A percentile compares a stretch with the other conserved stretches of the same genome.
Evolutionary conservation across 108 stramenopile species (phyloP).

Genomic region (Nitzschia sp.): DNA sequence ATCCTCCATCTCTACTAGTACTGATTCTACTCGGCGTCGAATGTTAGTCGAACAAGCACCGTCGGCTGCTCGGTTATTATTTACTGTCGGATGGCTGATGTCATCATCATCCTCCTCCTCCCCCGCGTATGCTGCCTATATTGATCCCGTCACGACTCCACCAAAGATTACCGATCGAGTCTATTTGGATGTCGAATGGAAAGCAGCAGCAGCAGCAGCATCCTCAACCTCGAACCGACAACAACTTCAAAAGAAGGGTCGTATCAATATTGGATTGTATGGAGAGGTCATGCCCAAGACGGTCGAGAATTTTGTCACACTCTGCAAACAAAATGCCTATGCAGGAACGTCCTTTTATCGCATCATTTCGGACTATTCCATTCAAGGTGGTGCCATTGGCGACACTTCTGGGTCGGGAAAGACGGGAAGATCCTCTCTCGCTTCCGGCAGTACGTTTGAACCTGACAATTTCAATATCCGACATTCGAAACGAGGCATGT

Average conservation of each 20-base stretch:
- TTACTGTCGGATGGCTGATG: too few species aligned
- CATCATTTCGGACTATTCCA: constrained; percentile 55
- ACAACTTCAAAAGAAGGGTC: constrained; percentile 7
- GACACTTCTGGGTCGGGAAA: constrained; percentile 31
- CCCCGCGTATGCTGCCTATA: constrained; percentile 36
- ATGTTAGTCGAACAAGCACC: too few species aligned
- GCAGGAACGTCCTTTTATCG: constrained; percentile 65
- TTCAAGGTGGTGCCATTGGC: constrained; percentile 77
- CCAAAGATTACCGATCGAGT: constrained; percentile 60
- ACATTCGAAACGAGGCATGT: constrained; percentile 60
- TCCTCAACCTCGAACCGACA: too few species aligned
- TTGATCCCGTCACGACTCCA: constrained; percentile 51
- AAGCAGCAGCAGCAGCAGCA: constrained; percentile 14
- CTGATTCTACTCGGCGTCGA: too few species aligned
- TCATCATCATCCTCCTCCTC: not conserved
- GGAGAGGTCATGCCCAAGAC: constrained; percentile 66
- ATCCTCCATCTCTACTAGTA: too few species aligned
- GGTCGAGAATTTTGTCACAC: constrained; percentile 50
- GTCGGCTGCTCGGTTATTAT: too few species aligned
- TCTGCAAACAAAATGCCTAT: constrained; percentile 54
- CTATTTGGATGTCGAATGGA: constrained; percentile 57
- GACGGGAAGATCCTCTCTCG: constrained; percentile 37
- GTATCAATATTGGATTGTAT: constrained; percentile 62
- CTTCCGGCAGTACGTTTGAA: constrained; percentile 46
- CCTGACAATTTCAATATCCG: constrained; percentile 66